Evolutionary conservation across 352 stramenopile species (phyloP).

Genomic region (Globisporangium mamillatum): DNA sequence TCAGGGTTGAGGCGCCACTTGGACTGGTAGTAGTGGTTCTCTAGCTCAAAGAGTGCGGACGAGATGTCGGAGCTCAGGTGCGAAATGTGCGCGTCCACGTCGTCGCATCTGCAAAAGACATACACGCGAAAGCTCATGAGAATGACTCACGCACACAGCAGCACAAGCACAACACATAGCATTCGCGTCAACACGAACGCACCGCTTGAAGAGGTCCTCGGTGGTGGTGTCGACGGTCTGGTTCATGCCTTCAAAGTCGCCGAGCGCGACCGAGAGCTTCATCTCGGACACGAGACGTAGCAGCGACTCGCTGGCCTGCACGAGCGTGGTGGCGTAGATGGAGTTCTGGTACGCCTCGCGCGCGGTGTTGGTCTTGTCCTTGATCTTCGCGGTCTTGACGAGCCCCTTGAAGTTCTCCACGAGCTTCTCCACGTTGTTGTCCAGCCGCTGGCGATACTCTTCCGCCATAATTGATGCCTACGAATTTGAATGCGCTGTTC

Average conservation of each 20-base stretch:
- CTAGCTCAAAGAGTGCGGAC: conserved; percentile 76
- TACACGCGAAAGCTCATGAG: background rate
- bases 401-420: conserved; percentile 87
- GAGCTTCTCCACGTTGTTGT: conserved; percentile 88
- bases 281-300: conserved; percentile 81
- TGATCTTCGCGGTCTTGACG: conserved; percentile 78
- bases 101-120: conserved; percentile 54
- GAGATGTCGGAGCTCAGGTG: conserved; percentile 79
- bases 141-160: background rate
- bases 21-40: conserved; percentile 84
- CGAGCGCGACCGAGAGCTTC: conserved; percentile 74
- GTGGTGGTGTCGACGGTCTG: conserved; percentile 74
- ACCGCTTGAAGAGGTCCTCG: conserved; percentile 71
- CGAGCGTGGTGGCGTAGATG: conserved; percentile 79
- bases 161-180: background rate
- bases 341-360: conserved; percentile 78
- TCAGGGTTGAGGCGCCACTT: conserved; percentile 55
- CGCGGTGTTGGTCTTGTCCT: conserved; percentile 78
- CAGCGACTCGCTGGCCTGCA: conserved; percentile 77
- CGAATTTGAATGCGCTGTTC: background rate
- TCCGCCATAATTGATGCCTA: conserved; percentile 63
- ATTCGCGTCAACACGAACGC: conserved; percentile 6
- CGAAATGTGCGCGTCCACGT: conserved; percentile 74
- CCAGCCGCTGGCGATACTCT: conserved; percentile 79
- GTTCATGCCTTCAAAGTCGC: conserved; percentile 86